These are phyloP conservation scores for Penicillium psychrofluorescens DNA, from an alignment of 495 filamentous ascomycete species.

Conservation along the genomic window DNA sequence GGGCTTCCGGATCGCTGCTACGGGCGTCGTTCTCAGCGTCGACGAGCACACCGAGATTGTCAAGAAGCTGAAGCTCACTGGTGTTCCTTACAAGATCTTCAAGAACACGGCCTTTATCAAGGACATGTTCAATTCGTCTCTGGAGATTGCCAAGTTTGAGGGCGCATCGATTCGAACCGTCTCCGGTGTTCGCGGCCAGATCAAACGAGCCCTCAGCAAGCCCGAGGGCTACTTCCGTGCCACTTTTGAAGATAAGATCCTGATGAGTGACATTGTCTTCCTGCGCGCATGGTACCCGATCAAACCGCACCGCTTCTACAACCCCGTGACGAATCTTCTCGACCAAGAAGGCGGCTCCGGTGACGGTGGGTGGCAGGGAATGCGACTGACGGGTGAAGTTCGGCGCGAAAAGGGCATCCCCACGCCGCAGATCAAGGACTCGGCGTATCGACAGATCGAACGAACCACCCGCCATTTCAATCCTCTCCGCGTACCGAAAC, in stretches of 20 bases:
- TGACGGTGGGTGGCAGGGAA: conserved; percentile 63
- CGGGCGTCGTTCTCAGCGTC: conserved; percentile 84
- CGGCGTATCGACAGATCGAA: conserved; percentile 74
- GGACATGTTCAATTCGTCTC: conserved; percentile 88
- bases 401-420: conserved; percentile 66
- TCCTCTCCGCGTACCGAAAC: conserved; percentile 78
- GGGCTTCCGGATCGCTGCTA: conserved; percentile 89
- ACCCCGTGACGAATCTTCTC: conserved; percentile 88
- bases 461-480: conserved; percentile 84
- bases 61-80: conserved; percentile 96
- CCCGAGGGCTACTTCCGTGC: conserved; percentile 93
- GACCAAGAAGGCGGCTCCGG: conserved; percentile 29
- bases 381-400: conserved; percentile 94
- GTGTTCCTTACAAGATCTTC: conserved; percentile 93
- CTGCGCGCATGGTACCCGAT: conserved; percentile 93
- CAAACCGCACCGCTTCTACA: conserved; percentile 91
- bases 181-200: conserved; percentile 89
- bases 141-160: conserved; percentile 98
- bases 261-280: conserved; percentile 95
- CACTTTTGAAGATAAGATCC: conserved; percentile 95
- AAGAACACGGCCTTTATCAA: conserved; percentile 98
- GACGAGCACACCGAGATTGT: conserved; percentile 94
- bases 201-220: conserved; percentile 85
- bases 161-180: conserved; percentile 92
- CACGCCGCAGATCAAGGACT: conserved; percentile 72